Evolutionary conservation across 176 grass and related monocot genomes (phyloP), one percentile per base, ranked within the genome.

Genomic region (Rhipidocladum racemiflorum): DNA sequence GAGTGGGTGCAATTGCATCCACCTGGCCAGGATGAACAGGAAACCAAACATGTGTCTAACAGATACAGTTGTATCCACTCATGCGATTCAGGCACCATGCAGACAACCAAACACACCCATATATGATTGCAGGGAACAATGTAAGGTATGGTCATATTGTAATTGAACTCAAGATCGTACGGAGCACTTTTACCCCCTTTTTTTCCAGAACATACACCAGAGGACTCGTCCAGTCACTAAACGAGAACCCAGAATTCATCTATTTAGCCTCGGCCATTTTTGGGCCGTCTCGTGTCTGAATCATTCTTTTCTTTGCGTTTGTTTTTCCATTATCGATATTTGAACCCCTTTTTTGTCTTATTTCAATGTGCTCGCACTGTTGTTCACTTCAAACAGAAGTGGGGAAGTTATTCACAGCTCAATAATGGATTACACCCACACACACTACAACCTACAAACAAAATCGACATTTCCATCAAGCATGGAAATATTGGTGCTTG

Each of bases 401-500:
- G 18, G 57, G 54, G 60, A 53, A 77, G 83, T 49, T 86, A 89
- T 86, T 82, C 88, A 86, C 88, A 86, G 72, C 72, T 85, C 78
- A 83, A 72, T 46, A 46, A 88, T 65, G 32, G 20, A 35, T 12
- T 79, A 69, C 71, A 32, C 76, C 9, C 57, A 72, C 57, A 77
- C 45, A 76, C 78, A 32, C 76, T 70, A 81, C 54, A 78, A 46
- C 55, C 83, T 90, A 86, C 78, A 82, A 85, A 72, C 83, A 90
- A 90, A 90, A 90, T 90, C 78, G 65, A 40, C 48, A 82, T 90
- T 78, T 77, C 83, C 88, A 82, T 67, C 65, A 39, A 57, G 13
- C 28, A 72, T 81, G 88, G 88, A 82, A 90, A 90, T 4, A 39
- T 38, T 77, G 12, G 51, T 42, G 34, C 75, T 70, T 76, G 61